These are phyloP conservation scores for Quillaja saponaria DNA, from an alignment of 306 rosid genomes.

Conservation along the genomic window DNA sequence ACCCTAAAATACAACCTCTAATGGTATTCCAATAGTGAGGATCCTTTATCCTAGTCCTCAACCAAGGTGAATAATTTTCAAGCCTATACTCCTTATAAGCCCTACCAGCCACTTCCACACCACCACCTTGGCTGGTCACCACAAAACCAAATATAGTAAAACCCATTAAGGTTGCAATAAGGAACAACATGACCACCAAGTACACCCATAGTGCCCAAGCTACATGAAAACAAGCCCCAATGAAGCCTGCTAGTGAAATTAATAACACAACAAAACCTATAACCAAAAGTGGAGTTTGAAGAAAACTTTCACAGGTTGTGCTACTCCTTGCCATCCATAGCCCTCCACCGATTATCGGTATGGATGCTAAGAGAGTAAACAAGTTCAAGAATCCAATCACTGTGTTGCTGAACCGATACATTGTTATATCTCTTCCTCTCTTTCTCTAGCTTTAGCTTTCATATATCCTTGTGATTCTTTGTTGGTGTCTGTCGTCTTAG, in stretches of 20 bases:
- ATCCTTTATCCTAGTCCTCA: conserved; percentile 61
- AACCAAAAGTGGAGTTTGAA: conserved; percentile 79
- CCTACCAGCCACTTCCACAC: conserved; percentile 71
- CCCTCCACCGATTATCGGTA: conserved; percentile 91
- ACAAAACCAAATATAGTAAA: conserved; percentile 80
- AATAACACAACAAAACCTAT: conserved; percentile 77
- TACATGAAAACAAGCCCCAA: conserved; percentile 92
- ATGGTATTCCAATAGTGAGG: conserved; percentile 70
- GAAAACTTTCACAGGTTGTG: conserved; percentile 75
- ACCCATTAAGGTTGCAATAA: conserved; percentile 63
- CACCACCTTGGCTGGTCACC: conserved; percentile 73
- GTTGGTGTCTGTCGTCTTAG: conserved; percentile 13
- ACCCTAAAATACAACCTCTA: conserved; percentile 73
- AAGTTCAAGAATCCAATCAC: conserved; percentile 87
- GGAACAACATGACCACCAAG: conserved; percentile 71
- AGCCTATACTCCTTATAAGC: conserved; percentile 63
- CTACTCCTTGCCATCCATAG: conserved; percentile 90
- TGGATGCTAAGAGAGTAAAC: conserved; percentile 80
- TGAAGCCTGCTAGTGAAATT: conserved; percentile 82
- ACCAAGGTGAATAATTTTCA: conserved; percentile 73
- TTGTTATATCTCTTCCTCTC: conserved; percentile 8
- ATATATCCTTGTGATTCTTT: conserved; percentile 8
- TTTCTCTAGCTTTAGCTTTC: conserved; percentile 12
- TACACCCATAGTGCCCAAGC: conserved; percentile 93
- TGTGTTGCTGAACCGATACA: conserved; percentile 91